These are phyloP conservation scores for Gnetum montanum DNA, from an alignment of 75 land plant genomes.

Conservation along the genomic window DNA sequence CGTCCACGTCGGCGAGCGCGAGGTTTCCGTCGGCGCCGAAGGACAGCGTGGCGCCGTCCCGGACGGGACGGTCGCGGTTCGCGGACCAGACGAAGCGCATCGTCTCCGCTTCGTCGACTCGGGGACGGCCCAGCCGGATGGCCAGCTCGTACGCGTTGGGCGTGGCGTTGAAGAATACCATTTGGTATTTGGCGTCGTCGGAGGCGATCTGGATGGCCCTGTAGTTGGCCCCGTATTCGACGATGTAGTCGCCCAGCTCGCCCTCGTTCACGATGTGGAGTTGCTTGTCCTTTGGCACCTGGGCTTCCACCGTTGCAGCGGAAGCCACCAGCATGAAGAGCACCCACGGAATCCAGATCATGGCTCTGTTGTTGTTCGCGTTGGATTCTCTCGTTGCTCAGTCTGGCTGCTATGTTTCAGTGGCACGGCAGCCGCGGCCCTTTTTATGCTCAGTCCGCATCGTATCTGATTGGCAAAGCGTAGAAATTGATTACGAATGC, in stretches of 20 bases:
- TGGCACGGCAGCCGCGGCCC: no score
- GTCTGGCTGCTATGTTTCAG: no score
- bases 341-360: no score
- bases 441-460: no score
- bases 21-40: constrained; percentile 26
- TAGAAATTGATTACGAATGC: no score
- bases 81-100: constrained; percentile 44
- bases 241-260: constrained; percentile 12
- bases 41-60: constrained; percentile 29
- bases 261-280: constrained; percentile 15
- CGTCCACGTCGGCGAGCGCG: constrained; percentile 25
- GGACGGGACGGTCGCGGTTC: constrained; percentile 31
- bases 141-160: constrained; percentile 19
- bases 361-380: no score
- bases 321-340: no score
- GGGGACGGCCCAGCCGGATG: constrained; percentile 14
- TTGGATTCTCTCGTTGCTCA: no score
- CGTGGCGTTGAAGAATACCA: constrained; percentile 44
- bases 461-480: no score
- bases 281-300: no score
- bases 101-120: background rate
- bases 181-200: constrained; percentile 3
- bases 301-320: no score
- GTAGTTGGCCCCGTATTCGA: constrained; percentile 24
- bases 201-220: background rate